phyloP scores from a whole-genome alignment of 2,329 filamentous ascomycete species.

The Colletotrichum sojae region DNA sequence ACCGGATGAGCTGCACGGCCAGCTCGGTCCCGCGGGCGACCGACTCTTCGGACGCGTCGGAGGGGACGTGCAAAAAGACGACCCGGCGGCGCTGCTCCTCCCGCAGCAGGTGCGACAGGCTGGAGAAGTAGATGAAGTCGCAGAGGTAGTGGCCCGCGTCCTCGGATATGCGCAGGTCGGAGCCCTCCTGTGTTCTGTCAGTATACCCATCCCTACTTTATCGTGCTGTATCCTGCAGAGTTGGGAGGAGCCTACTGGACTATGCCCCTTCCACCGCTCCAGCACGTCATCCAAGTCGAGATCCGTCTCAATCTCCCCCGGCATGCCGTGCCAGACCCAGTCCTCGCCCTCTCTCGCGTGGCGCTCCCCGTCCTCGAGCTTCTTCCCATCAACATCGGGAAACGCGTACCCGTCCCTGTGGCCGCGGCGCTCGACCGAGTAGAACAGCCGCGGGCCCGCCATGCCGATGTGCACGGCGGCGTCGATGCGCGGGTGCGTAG shows the following conservation, averaged over 20 bases:
- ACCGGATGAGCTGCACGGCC: slow-evolving; percentile 67
- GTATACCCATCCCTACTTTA: too few relatives aligned
- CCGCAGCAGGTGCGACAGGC: slow-evolving; percentile 70
- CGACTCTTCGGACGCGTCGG: slow-evolving; percentile 64
- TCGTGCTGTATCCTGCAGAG: too few relatives aligned
- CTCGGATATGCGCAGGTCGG: slow-evolving; percentile 72
- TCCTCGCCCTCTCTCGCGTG: slow-evolving; percentile 50
- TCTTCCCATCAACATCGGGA: slow-evolving; percentile 77
- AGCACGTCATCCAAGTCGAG: slow-evolving; percentile 72
- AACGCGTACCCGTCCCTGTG: slow-evolving; percentile 81
- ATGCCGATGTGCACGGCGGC: slow-evolving; percentile 85
- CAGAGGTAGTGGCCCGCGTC: slow-evolving; percentile 82
- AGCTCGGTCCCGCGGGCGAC: slow-evolving; percentile 66
- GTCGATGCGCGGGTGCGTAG: slow-evolving; percentile 66
- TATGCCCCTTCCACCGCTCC: slow-evolving; percentile 66
- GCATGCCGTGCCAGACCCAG: slow-evolving; percentile 70
- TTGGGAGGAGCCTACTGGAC: slow-evolving; percentile 65
- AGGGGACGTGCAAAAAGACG: slow-evolving; percentile 81
- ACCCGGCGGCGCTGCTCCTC: slow-evolving; percentile 64
- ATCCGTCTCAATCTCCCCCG: slow-evolving; percentile 69
- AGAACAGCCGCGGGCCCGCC: slow-evolving; percentile 74
- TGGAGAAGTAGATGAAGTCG: slow-evolving; percentile 84
- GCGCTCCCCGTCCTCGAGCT: slow-evolving; percentile 65
- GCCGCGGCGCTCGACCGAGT: slow-evolving; percentile 78
- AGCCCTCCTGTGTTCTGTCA: slow-evolving; percentile 50